Evolutionary conservation across 2,329 filamentous ascomycete species (phyloP), one percentile per base, ranked within the genome.

Genomic region (Byssoonygena ceratinophila): DNA sequence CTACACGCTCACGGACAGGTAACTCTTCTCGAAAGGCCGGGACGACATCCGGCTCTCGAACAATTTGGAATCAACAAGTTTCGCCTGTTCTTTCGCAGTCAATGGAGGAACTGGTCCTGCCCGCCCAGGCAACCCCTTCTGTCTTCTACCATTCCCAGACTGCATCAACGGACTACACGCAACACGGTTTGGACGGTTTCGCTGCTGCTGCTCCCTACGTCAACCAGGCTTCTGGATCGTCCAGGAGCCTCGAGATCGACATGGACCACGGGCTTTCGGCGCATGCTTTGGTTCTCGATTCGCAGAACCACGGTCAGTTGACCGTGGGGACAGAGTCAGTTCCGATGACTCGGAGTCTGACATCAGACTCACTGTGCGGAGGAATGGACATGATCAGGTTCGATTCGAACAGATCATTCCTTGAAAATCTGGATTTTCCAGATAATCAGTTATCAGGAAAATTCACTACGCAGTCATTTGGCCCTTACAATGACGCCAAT

Each of bases 311-410:
- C 45, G 49, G 40, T 45, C 49, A 51, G 23, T 37, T 51, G 49
- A 37, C 40, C 49, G 27, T 29, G 22, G 49, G 41, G 14, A n/a
- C 40, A 2, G 49, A 51, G 40, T 51, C 49, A 37, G 64, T 68
- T 50, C 66, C 71, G 54, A 74, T 74, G 72, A 70, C 64, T 57
- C 67, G 71, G 57, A 73, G 66, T 57, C 64, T 65, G 40, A 74
- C 72, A 29, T 68, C 71, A 57, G 71, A 74, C 57, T 68, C 69
- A 31, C 58, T 74, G 45, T 70, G 69, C 54, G 67, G 68, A 55
- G 66, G 65, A 46, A 61, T 74, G 57, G 64, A 64, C 56, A 73
- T 71, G 68, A 68, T 74, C 61, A 64, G 69, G 56, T 68, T 74
- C 58, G 65, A 71, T 57, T 71, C 69, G 20, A 64, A 64, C 36